phyloP scores from a whole-genome alignment of 192 early-diverging fungal genomes.

The Backusella sp. region DNA sequence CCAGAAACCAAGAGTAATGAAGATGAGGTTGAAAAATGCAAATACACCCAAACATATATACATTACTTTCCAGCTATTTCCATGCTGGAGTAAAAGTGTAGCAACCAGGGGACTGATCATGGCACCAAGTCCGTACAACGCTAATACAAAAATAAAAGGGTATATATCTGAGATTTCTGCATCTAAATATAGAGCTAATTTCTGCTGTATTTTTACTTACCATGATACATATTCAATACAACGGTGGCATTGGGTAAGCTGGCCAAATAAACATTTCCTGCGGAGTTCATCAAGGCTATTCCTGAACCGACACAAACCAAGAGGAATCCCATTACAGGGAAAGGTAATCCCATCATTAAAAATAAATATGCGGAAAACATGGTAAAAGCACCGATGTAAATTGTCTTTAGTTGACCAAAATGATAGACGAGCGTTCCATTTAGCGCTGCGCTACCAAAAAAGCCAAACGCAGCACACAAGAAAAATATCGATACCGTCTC shows the following conservation, averaged over 20 bases:
- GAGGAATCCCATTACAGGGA: conserved; percentile 10
- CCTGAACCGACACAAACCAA: conserved; percentile 28
- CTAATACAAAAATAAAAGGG: conserved; percentile 7
- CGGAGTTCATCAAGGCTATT: conserved; percentile 23
- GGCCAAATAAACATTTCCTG: conserved; percentile 23
- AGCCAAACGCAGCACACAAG: conserved; percentile 21
- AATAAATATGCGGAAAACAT: conserved; percentile 14
- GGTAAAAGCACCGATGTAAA: conserved; percentile 12
- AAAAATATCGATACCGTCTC: conserved; percentile 27
- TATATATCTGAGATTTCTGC: background rate
- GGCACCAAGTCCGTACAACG: conserved; percentile 34
- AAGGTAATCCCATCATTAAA: conserved; percentile 23
- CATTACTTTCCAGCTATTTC: conserved; percentile 18
- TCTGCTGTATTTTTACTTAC: conserved; percentile 8
- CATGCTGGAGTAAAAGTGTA: conserved; percentile 13
- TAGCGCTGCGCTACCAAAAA: conserved; percentile 18
- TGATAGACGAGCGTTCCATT: conserved; percentile 27
- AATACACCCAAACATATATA: conserved; percentile 23
- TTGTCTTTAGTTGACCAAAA: conserved; percentile 13
- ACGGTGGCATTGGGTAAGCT: conserved; percentile 24
- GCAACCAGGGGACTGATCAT: conserved; percentile 30
- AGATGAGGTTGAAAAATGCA: conserved; percentile 18
- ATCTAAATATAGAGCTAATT: background rate
- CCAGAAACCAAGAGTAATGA: conserved; percentile 18
- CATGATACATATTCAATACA: conserved; percentile 31